Evolutionary conservation across 2,329 filamentous ascomycete species (phyloP).

Genomic region (Gaeumannomyces sp.): DNA sequence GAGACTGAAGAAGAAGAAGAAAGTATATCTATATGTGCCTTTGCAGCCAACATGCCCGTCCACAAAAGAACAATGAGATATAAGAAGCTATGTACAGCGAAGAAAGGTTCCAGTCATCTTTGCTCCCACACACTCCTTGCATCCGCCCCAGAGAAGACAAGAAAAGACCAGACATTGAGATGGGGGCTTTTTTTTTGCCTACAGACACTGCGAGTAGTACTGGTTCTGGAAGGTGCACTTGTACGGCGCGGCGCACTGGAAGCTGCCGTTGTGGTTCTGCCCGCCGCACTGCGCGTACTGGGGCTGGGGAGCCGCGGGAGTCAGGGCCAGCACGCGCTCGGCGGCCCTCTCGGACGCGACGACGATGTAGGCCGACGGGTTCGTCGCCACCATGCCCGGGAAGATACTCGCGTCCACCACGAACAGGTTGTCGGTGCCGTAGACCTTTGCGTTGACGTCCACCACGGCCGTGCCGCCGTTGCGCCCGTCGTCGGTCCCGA

Average conservation of each 20-base stretch:
- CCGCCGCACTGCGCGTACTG: conserved; percentile 11
- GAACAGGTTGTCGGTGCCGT: conserved; percentile 46
- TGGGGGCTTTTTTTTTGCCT: neutral
- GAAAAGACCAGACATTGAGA: too few species aligned
- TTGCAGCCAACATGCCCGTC: neutral
- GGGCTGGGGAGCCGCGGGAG: conserved; percentile 8
- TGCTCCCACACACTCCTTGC: too few species aligned
- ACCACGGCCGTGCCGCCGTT: conserved; percentile 19
- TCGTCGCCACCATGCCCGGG: conserved; percentile 51
- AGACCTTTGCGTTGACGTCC: conserved; percentile 33
- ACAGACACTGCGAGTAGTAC: conserved; percentile 8
- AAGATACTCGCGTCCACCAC: conserved; percentile 51
- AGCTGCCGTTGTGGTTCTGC: conserved; percentile 5
- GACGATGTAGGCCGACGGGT: conserved; percentile 53
- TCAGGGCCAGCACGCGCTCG: conserved; percentile 40
- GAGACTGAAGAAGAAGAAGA: too few species aligned
- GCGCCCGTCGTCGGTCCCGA: conserved; percentile 19
- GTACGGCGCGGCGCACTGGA: conserved; percentile 8
- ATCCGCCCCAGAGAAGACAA: too few species aligned
- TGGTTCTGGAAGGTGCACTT: conserved; percentile 8
- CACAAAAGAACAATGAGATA: neutral
- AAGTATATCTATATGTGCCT: too few species aligned
- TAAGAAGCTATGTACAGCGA: neutral
- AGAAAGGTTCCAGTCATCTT: too few species aligned
- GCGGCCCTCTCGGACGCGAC: conserved; percentile 51